Percentiles rank a stretch among this genome's conserved stretches.
These are phyloP conservation scores for Suhomyces vadensis DNA, from an alignment of 805 yeast species.

Conservation along the genomic window DNA sequence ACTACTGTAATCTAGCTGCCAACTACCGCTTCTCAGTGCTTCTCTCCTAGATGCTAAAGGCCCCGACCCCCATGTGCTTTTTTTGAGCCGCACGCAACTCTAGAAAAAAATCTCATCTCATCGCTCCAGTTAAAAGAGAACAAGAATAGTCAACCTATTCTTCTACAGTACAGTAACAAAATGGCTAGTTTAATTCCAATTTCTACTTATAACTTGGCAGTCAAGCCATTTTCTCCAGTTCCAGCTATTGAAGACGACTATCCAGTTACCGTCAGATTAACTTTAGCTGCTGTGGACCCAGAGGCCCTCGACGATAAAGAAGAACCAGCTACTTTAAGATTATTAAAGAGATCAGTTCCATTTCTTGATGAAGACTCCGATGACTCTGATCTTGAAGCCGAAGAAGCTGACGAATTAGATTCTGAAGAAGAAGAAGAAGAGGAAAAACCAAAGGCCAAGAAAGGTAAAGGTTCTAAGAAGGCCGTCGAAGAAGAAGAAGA, in stretches of 20 bases:
- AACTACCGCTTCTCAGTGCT: background rate
- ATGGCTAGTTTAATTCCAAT: slow-evolving; percentile 81
- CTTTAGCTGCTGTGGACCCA: slow-evolving; percentile 95
- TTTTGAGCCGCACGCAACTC: slow-evolving; percentile 2
- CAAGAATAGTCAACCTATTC: slow-evolving; percentile 5
- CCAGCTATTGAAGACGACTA: slow-evolving; percentile 84
- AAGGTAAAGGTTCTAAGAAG: slow-evolving; percentile 23
- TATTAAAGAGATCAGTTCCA: slow-evolving; percentile 66
- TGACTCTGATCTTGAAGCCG: slow-evolving; percentile 44
- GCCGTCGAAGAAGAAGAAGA: slow-evolving; percentile 27
- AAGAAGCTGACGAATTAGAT: slow-evolving; percentile 46
- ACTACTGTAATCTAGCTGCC: background rate
- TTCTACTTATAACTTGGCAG: slow-evolving; percentile 81
- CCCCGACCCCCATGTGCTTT: too few relatives aligned
- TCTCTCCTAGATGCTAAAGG: too few relatives aligned
- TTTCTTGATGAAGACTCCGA: slow-evolving; percentile 45
- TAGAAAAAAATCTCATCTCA: slow-evolving; percentile 14
- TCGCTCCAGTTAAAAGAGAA: slow-evolving; percentile 9
- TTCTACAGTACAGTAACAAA: slow-evolving; percentile 13
- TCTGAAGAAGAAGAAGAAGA: slow-evolving; percentile 48
- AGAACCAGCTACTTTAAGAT: slow-evolving; percentile 86
- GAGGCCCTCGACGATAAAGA: slow-evolving; percentile 76
- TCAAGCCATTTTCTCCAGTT: slow-evolving; percentile 83
- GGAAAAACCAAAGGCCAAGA: slow-evolving; percentile 32
- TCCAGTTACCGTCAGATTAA: slow-evolving; percentile 87